Evolutionary conservation across 73 alveolate genomes (phyloP), one percentile per base, ranked within the genome.

Genomic region (Stentor coeruleus): DNA sequence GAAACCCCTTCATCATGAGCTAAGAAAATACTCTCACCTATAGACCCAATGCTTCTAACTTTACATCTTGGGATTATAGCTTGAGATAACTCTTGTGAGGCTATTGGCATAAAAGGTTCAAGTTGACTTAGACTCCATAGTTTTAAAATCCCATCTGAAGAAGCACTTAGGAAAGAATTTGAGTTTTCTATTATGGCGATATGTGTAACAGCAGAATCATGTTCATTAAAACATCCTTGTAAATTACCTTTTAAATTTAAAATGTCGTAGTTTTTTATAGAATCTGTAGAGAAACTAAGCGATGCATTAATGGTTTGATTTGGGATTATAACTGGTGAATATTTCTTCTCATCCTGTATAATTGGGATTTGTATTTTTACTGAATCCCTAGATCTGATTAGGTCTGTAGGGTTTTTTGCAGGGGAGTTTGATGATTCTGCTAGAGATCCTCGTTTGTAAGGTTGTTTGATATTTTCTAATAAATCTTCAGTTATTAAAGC

Each of bases 191-290:
- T 31, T 14, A 33, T 40, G n/a, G 39, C 20, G n/a, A 66, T 20
- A 2, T 66, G 36, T 0, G 79, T 26, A 37, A 66, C 79, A 0
- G 79, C 36, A 33, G 79, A 20, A 14, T 66, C 79, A 33, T 66
- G 79, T 31, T 66, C 79, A 31, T 66, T 66, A 1, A 66, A 66
- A 31, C 79, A 66, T 14, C 40, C 79, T 66, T 26, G 36, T 1
- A 66, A 66, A 20, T 66, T 66, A 1, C 79, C 79, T 66, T 33
- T 20, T 1, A 66, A 66, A 26, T 26, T 26, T 20, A 66, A 66
- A 66, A 14, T 66, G 1, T 66, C 79, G 33, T 28, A 20, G 14
- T 37, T 37, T 26, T 66, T 66, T 20, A 49, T 11, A 6, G 28
- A 20, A 20, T 49, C 66, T 49, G 6, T 20, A 49, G 28, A 20